Conservation (phyloP, 805 yeast genomes). For the Hanseniaspora lachancei region DNA sequence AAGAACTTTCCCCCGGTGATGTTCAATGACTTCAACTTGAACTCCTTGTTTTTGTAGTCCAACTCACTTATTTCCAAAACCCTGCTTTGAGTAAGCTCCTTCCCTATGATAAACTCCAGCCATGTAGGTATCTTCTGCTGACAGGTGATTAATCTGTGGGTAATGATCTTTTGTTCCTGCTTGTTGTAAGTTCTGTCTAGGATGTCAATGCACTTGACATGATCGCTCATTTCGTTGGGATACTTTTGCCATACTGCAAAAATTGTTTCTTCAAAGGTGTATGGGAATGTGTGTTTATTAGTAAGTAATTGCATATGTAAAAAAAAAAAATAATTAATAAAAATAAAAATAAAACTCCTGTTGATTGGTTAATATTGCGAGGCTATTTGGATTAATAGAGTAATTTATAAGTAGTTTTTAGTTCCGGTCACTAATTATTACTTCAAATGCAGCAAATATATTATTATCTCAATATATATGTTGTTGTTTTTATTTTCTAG, state of each 20-base stretch:
- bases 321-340: no score
- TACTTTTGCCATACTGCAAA: conserved; percentile 95
- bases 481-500: no score
- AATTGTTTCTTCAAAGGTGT: conserved; percentile 88
- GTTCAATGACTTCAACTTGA: conserved; percentile 75
- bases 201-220: conserved; percentile 87
- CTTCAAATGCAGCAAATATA: no score
- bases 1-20: conserved; percentile 65
- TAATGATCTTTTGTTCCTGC: conserved; percentile 41
- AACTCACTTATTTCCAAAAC: conserved; percentile 84
- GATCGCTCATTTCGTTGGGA: conserved; percentile 88
- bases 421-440: no score
- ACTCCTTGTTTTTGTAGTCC: conserved; percentile 47
- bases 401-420: no score
- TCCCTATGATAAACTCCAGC: conserved; percentile 63
- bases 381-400: no score
- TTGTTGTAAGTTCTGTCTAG: conserved; percentile 55
- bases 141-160: conserved; percentile 82
- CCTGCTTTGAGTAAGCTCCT: conserved; percentile 48
- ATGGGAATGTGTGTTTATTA: conserved; percentile 54
- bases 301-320: conserved; percentile 63
- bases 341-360: no score
- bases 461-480: no score
- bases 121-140: conserved; percentile 76
- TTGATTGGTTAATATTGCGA: no score